Base-by-base conservation (phyloP, 1,284 basidiomycete genomes). In the Sparassis latifolia region DNA sequence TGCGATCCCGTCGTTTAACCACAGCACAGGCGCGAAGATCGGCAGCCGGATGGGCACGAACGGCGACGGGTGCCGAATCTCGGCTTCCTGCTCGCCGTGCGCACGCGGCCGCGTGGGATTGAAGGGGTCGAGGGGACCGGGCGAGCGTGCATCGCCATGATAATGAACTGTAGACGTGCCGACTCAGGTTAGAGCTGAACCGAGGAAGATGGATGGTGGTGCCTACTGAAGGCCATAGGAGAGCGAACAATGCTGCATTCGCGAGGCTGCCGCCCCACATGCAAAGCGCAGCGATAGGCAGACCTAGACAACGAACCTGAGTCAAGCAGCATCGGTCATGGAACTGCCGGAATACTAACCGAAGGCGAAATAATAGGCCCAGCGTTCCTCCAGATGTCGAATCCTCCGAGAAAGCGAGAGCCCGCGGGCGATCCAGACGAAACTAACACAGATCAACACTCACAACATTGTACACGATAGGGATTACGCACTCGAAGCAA, bases 351-450 rank as follows among this genome's bases (percentile, higher is more conserved):
- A 20, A n/a, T 2, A 62, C 74, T 12, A 52, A 77, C 89, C 90
- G 55, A 91, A 92, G 5, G 86, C 85, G 52, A 91, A 75, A 62
- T 85, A 89, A 66, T 92, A 92, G 1, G 85, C 78, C 89, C 89
- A 92, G 44, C 89, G 78, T 65, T 92, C 88, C 68, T 92, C 90
- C 20, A 92, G 71, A 62, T 87, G 78, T 47, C 84, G 70, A 45
- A 92, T 79, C 45, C 89, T 73, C 31, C 78, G 71, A 3, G 84
- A 76, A 31, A 90, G 71, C 9, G 84, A 81, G 57, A 84, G 66
- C 5, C 86, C 86, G 12, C 83, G 79, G 5, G 86, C 79, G 42
- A 86, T 78, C 88, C 88, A 90, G 37, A 87, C 78, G 59, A 85
- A 88, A 59, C 89, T 91, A 54, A 37, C 35, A 37, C 12, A 12